A percentile compares a stretch with the other conserved stretches of the same genome.
Conservation (phyloP, 2,329 filamentous ascomycete genomes). For the Mariannaea elegans region DNA sequence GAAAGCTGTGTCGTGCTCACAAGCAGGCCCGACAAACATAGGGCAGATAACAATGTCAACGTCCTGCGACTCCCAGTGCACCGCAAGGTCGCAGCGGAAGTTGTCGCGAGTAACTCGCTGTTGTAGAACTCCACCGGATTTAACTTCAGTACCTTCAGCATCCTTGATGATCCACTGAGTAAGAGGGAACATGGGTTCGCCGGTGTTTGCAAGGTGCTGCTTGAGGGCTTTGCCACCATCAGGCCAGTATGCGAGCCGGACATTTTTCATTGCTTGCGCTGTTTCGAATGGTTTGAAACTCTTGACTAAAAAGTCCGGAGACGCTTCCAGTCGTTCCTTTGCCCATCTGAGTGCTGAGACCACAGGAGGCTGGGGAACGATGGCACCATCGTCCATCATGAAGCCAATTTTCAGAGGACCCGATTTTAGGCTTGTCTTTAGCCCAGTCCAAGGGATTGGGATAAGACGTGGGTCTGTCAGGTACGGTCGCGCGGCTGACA, state of each 20-base stretch:
- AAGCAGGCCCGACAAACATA: conserved; percentile 48
- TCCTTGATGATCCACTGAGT: conserved; percentile 38
- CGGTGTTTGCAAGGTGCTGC: conserved; percentile 26
- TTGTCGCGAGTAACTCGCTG: conserved; percentile 41
- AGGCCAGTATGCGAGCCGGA: conserved; percentile 34
- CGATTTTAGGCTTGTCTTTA: neutral
- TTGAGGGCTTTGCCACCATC: conserved; percentile 33
- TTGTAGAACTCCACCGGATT: conserved; percentile 32
- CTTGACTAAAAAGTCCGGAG: conserved; percentile 12
- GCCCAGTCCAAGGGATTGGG: conserved; percentile 43
- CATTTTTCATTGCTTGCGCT: conserved; percentile 24
- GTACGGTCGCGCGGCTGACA: conserved; percentile 39
- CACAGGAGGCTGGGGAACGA: conserved; percentile 50
- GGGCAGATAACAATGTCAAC: conserved; percentile 50
- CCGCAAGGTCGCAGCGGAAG: conserved; percentile 44
- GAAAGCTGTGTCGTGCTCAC: conserved; percentile 46
- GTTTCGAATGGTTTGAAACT: conserved; percentile 20
- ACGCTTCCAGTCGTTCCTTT: neutral
- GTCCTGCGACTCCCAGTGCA: conserved; percentile 47
- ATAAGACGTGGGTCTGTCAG: conserved; percentile 43
- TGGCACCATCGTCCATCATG: conserved; percentile 49
- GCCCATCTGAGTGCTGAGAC: conserved; percentile 48
- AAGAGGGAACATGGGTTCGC: conserved; percentile 41
- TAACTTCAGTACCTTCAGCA: conserved; percentile 18
- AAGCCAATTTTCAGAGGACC: conserved; percentile 51